These are phyloP conservation scores for Trichoderma reesei DNA, from an alignment of 495 filamentous ascomycete species.

Conservation along the genomic window DNA sequence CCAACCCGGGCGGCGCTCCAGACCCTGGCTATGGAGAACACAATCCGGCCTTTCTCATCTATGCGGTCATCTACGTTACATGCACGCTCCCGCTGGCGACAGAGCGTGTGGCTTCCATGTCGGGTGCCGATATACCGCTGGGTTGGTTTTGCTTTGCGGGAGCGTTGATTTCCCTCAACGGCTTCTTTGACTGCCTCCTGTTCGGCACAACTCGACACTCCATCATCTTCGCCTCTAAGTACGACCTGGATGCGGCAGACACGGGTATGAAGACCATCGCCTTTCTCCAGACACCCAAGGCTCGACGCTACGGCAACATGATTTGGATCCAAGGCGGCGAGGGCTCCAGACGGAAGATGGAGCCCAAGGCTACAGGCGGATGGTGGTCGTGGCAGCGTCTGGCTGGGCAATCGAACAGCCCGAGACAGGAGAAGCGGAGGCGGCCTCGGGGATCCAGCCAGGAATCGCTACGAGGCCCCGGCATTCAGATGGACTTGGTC, in stretches of 20 bases:
- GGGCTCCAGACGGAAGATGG: slow-evolving; percentile 15
- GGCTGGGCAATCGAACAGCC: slow-evolving; percentile 4
- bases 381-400: slow-evolving; percentile 14
- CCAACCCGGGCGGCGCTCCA: neutral
- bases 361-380: slow-evolving; percentile 14
- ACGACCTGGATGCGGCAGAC: slow-evolving; percentile 27
- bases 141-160: slow-evolving; percentile 60
- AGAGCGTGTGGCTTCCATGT: slow-evolving; percentile 56
- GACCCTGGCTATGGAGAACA: slow-evolving; percentile 19
- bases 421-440: slow-evolving; percentile 14
- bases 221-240: slow-evolving; percentile 34
- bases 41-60: slow-evolving; percentile 62
- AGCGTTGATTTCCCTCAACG: slow-evolving; percentile 62
- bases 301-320: slow-evolving; percentile 32
- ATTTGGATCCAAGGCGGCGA: slow-evolving; percentile 32
- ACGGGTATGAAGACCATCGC: slow-evolving; percentile 38
- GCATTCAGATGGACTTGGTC: slow-evolving; percentile 35
- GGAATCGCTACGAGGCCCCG: slow-evolving; percentile 25
- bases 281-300: slow-evolving; percentile 37
- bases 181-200: slow-evolving; percentile 62
- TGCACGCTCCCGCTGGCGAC: slow-evolving; percentile 63
- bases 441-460: slow-evolving; percentile 17
- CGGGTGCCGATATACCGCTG: slow-evolving; percentile 41
- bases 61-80: slow-evolving; percentile 63
- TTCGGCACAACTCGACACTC: slow-evolving; percentile 59